Evolutionary conservation across 73 alveolate genomes (phyloP).

Genomic region (Uronychia setigera): DNA sequence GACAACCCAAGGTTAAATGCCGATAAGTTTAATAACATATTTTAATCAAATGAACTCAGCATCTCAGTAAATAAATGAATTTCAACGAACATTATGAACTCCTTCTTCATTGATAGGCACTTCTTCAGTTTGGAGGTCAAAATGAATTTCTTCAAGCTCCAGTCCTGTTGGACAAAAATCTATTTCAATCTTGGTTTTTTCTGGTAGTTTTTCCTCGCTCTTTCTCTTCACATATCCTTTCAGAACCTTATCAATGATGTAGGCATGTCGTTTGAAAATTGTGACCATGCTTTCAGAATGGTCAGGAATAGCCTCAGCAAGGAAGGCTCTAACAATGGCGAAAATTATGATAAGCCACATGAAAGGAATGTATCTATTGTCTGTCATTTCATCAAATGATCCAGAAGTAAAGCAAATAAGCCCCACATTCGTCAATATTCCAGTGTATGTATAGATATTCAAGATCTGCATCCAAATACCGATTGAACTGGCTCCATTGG

Average conservation of each 20-base stretch:
- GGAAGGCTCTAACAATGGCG: neutral
- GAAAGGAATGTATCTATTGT: neutral
- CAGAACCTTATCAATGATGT: neutral
- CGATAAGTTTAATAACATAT: no score
- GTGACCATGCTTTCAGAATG: neutral
- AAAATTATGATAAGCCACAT: conserved; percentile 4
- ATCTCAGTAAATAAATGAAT: no score
- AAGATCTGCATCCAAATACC: conserved; percentile 19
- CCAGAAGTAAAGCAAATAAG: conserved; percentile 5
- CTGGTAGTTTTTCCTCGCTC: neutral
- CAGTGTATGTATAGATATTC: neutral
- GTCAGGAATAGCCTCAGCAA: conserved; percentile 7
- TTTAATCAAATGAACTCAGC: no score
- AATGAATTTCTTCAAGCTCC: no score
- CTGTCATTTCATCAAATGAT: neutral
- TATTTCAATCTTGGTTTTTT: neutral
- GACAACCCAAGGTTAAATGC: no score
- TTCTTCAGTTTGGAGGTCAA: no score
- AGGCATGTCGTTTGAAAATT: neutral
- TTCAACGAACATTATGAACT: no score
- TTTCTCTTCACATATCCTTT: neutral
- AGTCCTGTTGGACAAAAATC: neutral
- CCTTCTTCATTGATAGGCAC: no score
- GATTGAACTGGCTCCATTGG: conserved; percentile 7
- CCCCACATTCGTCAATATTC: conserved; percentile 10